Evolutionary conservation across 2,329 filamentous ascomycete genomes (phyloP), one percentile per base, ranked within the genome.

Genomic region (Botrytis medusae): DNA sequence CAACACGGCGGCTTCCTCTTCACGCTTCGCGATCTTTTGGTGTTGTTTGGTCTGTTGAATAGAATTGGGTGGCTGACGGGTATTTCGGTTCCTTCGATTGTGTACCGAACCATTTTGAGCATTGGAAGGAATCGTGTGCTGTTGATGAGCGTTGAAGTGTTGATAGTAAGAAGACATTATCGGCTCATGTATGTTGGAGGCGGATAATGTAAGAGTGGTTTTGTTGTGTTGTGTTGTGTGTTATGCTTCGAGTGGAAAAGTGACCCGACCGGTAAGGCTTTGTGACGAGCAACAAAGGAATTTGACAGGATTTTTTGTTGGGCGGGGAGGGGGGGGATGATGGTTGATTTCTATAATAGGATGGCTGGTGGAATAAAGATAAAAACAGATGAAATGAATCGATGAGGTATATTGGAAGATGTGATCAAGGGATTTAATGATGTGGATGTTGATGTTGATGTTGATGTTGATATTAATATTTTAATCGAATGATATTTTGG

Each of bases 21-120:
- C 95, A 84, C 95, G 93, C 80, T 91, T 93, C 81, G 95, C 92
- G 76, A 92, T 91, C 76, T 94, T 92, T 82, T 93, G 94, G 5
- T 64, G 63, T 83, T 97, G 94, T 83, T 94, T 92, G 20, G 65
- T 60, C 81, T 97, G 93, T 69, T 91, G 59, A 8, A 37, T 37
- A 34, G 59, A 85, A 84, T 95, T 94, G 81, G 97, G 94, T 62
- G 92, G 91, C 79, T 96, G 87, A 79, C 95, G 90, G 74, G 94
- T 93, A 61, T 92, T 93, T 81, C 95, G 90, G 80, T 95, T 92
- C 82, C 93, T 95, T 80, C 95, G 93, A 83, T 89, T 92, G 85
- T 96, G 92, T 76, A 91, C 87, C 84, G 85, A 78, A 85, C 86
- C 73, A 22, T 75, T 57, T 44, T 79, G 78, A 48, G 86, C 84